phyloP scores from a whole-genome alignment of 371 early-diverging fungal species.

The Parasitella parasitica region DNA sequence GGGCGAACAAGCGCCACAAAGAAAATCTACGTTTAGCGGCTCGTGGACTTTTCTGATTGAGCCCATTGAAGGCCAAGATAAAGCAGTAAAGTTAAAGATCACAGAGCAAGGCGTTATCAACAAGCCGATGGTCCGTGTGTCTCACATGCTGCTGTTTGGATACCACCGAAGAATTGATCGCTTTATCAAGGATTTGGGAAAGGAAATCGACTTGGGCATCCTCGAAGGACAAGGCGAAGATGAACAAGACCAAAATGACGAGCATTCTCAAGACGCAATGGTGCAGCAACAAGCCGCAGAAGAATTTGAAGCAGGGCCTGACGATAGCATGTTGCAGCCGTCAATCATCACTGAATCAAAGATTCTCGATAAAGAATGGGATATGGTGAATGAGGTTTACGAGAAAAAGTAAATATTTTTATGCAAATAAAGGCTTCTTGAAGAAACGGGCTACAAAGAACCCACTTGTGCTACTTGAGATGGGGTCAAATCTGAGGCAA shows the following conservation, averaged over 20 bases:
- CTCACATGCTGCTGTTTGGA: slow-evolving; percentile 39
- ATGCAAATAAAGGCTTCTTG: slow-evolving; percentile 30
- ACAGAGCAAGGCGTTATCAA: slow-evolving; percentile 48
- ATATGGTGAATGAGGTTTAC: slow-evolving; percentile 24
- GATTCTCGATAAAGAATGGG: slow-evolving; percentile 22
- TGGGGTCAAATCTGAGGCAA: slow-evolving; percentile 67
- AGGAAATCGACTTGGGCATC: slow-evolving; percentile 15
- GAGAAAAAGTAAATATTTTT: slow-evolving; percentile 7
- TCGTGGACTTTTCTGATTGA: slow-evolving; percentile 34
- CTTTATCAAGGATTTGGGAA: slow-evolving; percentile 38
- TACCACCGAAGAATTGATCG: slow-evolving; percentile 45
- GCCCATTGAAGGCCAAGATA: slow-evolving; percentile 13
- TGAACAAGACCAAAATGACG: slow-evolving; percentile 6
- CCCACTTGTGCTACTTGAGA: slow-evolving; percentile 68
- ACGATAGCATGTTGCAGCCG: slow-evolving; percentile 15
- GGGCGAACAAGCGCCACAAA: slow-evolving; percentile 18
- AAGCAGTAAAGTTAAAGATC: slow-evolving; percentile 26
- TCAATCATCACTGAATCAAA: slow-evolving; percentile 8
- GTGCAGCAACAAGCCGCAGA: neutral
- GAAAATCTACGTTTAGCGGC: slow-evolving; percentile 30
- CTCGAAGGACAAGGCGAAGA: slow-evolving; percentile 2
- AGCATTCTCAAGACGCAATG: neutral
- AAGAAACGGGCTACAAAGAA: slow-evolving; percentile 73
- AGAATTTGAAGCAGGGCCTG: slow-evolving; percentile 19
- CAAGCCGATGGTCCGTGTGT: slow-evolving; percentile 40